A percentile compares a stretch with the other conserved stretches of the same genome.
These are phyloP conservation scores for Dendrobium chrysotoxum DNA, from an alignment of 106 monocot species.

Conservation along the genomic window DNA sequence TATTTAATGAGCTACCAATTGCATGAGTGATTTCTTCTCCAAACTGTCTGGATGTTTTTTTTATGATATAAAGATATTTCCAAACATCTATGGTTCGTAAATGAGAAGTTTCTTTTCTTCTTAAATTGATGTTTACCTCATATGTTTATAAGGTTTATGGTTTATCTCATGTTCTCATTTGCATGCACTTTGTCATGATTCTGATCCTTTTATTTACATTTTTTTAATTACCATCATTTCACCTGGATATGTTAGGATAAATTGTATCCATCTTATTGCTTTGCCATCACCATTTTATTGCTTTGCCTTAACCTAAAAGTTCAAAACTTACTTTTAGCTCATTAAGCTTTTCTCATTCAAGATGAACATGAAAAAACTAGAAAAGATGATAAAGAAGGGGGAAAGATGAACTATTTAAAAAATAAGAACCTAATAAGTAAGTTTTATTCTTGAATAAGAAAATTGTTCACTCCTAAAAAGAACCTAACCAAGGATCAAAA, in stretches of 20 bases:
- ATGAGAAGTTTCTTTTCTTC: neutral
- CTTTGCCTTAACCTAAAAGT: neutral
- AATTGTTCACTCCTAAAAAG: too few species aligned
- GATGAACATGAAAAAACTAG: neutral
- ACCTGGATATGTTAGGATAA: neutral
- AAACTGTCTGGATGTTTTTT: too few species aligned
- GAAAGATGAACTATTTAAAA: too few species aligned
- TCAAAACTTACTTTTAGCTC: neutral
- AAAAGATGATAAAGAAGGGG: neutral
- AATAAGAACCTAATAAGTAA: too few species aligned
- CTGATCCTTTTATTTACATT: too few species aligned
- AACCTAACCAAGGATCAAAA: too few species aligned
- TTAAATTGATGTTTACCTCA: neutral
- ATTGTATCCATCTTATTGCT: neutral
- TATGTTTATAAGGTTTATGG: neutral
- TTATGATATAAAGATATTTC: too few species aligned
- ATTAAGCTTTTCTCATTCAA: neutral
- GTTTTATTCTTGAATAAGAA: too few species aligned
- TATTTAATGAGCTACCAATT: too few species aligned
- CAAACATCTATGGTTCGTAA: neutral
- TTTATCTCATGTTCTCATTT: neutral
- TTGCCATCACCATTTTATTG: too few species aligned
- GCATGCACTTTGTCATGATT: neutral
- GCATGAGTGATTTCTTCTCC: too few species aligned
- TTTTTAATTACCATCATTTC: neutral